Evolutionary conservation across 2,329 filamentous ascomycete species (phyloP).

Genomic region (Pestalotiopsis sp.): DNA sequence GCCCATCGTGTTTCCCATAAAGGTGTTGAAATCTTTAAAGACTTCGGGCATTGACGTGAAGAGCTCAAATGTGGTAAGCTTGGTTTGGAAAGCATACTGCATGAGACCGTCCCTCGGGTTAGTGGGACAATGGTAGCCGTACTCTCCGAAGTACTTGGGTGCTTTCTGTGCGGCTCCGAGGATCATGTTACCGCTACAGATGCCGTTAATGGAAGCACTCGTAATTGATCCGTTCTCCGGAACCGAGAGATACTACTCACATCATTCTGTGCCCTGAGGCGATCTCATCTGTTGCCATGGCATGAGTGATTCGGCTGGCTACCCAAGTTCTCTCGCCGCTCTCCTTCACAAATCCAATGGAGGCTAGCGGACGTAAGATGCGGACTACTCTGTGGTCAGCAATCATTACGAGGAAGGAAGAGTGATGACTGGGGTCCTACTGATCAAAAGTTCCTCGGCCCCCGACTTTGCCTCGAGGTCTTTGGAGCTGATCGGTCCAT

Average conservation of each 20-base stretch:
- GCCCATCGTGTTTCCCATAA: slow-evolving; percentile 31
- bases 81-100: slow-evolving; percentile 29
- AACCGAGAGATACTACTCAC: slow-evolving; percentile 16
- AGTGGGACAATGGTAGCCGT: slow-evolving; percentile 23
- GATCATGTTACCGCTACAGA: neutral
- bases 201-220: neutral
- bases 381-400: slow-evolving; percentile 1
- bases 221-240: neutral
- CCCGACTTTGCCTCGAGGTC: slow-evolving; percentile 22
- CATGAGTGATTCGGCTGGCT: slow-evolving; percentile 24
- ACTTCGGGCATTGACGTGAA: slow-evolving; percentile 20
- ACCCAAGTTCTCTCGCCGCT: slow-evolving; percentile 23
- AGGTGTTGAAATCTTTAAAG: slow-evolving; percentile 26
- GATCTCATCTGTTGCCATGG: slow-evolving; percentile 27
- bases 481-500: slow-evolving; percentile 17
- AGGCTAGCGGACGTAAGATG: slow-evolving; percentile 22
- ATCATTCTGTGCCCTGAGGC: slow-evolving; percentile 26
- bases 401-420: slow-evolving; percentile 6
- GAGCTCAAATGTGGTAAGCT: slow-evolving; percentile 23
- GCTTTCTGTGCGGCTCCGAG: neutral
- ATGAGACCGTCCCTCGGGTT: slow-evolving; percentile 26
- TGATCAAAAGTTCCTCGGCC: slow-evolving; percentile 27
- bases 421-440: slow-evolving; percentile 14
- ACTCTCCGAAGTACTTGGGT: slow-evolving; percentile 23
- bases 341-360: slow-evolving; percentile 26